phyloP scores from a whole-genome alignment of 441 rosid genomes.

The Pelargonium myrrhifolium region DNA sequence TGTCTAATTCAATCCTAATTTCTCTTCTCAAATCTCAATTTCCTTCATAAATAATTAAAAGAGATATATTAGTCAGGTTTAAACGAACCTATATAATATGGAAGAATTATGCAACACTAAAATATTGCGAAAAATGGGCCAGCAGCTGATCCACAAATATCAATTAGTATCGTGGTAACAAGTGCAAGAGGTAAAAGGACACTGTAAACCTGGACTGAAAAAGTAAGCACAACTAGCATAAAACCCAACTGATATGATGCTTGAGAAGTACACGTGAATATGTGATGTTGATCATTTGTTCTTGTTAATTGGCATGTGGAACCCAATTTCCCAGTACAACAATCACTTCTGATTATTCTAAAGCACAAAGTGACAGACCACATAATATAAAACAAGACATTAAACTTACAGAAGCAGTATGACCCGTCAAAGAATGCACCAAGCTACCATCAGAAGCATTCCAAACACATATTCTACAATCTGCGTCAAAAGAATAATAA shows the following conservation, averaged over 20 bases:
- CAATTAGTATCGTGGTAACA: background rate
- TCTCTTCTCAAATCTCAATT: background rate
- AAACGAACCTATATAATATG: background rate
- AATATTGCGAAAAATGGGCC: background rate
- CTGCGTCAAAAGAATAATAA: slow-evolving; percentile 29
- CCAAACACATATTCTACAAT: slow-evolving; percentile 99
- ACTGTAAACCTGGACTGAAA: background rate
- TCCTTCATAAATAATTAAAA: background rate
- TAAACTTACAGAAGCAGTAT: slow-evolving; percentile 75
- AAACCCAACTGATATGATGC: background rate
- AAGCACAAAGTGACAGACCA: background rate
- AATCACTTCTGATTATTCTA: slow-evolving; percentile 2
- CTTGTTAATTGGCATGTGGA: too few species aligned
- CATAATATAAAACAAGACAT: slow-evolving; percentile 3
- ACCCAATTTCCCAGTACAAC: background rate
- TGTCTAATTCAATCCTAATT: background rate
- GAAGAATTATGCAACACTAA: background rate
- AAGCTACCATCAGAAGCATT: slow-evolving; percentile 93
- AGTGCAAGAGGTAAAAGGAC: background rate
- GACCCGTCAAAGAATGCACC: slow-evolving; percentile 95
- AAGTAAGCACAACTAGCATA: background rate
- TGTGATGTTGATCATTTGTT: background rate
- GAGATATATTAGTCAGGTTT: background rate
- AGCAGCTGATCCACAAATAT: background rate
- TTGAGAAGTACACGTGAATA: background rate